Base-by-base conservation (phyloP, 257 asterid species). In the Lycium barbarum region DNA sequence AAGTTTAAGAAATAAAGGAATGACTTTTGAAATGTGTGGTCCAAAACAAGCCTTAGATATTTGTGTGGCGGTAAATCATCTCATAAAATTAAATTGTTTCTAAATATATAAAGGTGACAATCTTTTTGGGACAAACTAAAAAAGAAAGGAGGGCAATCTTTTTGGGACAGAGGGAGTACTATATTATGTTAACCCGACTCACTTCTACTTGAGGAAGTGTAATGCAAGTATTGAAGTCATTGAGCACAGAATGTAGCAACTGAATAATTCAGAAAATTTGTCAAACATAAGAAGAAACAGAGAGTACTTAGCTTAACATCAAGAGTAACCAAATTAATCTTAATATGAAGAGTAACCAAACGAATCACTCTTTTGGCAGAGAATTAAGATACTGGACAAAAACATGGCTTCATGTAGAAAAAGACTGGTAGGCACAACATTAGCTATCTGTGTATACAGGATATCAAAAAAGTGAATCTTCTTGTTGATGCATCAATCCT, bases 401-500 rank as follows among this genome's bases (percentile, higher is more conserved):
- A 7, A 58, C 26, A 58, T 17, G 63, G 10, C 10, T 58, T 58
- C 3, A 58, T 58, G 15, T 58, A n/a, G 67, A 61, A 61, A 61
- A 61, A 61, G 1, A 61, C 13, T 61, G 7, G 35, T 22, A 58
- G 20, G 6, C 5, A 58, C 9, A 26, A 26, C 33, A 26, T 26
- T 26, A 26, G 33, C 33, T 66, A 66, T 33, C 10, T 22, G 40
- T 40, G 26, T 22, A 65, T 65, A 47, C 15, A 66, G 45, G 73
- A 66, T 33, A 33, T 67, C 1, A 10, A 38, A 5, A 38, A 76
- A 1, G 63, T 51, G 63, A 76, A 20, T 22, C 20, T 51, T 7
- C 7, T 76, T 76, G 63, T 76, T 49, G 63, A 13, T 22, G 63
- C 62, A 76, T 76, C 63, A 76, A 26, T 76, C 82, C 63, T 26